Conservation (phyloP, 2,329 filamentous ascomycete species). For the Rugonectria rugulosa region DNA sequence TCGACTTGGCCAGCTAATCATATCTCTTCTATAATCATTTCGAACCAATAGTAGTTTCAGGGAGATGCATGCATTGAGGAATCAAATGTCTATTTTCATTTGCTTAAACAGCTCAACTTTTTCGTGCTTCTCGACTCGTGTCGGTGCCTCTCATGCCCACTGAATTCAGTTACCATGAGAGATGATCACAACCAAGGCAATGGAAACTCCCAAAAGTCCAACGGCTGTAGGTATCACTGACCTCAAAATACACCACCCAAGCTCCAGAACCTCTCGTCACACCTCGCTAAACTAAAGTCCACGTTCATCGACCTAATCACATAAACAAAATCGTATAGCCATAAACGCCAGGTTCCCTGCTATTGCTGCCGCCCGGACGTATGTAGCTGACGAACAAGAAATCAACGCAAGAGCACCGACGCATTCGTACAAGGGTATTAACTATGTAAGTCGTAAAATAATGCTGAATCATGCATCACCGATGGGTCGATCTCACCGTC, state of each 20-base stretch:
- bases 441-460: conserved; percentile 36
- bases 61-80: too few species aligned
- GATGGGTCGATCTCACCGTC: conserved; percentile 14
- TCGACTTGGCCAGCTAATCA: too few species aligned
- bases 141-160: conserved; percentile 17
- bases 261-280: conserved; percentile 26
- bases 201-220: conserved; percentile 3
- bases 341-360: conserved; percentile 34
- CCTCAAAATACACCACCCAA: conserved; percentile 17
- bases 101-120: conserved; percentile 35
- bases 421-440: conserved; percentile 41
- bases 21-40: too few species aligned
- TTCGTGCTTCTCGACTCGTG: conserved; percentile 29
- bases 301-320: conserved; percentile 14
- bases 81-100: conserved; percentile 32
- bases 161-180: conserved; percentile 6
- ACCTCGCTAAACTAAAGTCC: conserved; percentile 22
- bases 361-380: conserved; percentile 32
- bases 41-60: too few species aligned
- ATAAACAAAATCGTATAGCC: conserved; percentile 25
- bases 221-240: conserved; percentile 18
- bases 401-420: conserved; percentile 32
- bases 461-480: conserved; percentile 25
- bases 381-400: conserved; percentile 31
- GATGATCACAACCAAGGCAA: not conserved